Percentiles rank a stretch among this genome's conserved stretches.
These are phyloP conservation scores for Tuber indicum DNA, from an alignment of 495 filamentous ascomycete genomes.

Conservation along the genomic window DNA sequence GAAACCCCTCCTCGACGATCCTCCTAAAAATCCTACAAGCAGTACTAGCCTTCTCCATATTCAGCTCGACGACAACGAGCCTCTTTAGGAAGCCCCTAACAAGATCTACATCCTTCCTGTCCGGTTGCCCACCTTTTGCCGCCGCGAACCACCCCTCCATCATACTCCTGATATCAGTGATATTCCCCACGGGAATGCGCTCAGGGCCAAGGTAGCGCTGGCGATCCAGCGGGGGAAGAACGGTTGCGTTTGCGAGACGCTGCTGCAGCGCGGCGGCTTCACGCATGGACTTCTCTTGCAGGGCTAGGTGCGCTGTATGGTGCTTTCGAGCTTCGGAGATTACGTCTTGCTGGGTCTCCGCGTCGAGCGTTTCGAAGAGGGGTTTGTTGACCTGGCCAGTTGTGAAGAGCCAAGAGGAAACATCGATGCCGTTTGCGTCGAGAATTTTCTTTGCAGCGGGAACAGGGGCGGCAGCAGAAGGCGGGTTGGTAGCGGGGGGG, in stretches of 20 bases:
- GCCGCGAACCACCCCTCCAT: slow-evolving; percentile 19
- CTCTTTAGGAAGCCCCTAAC: slow-evolving; percentile 16
- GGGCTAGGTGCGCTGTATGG: slow-evolving; percentile 9
- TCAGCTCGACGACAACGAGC: slow-evolving; percentile 19
- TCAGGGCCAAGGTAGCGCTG: slow-evolving; percentile 8
- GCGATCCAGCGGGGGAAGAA: slow-evolving; percentile 8
- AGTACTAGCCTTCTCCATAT: slow-evolving; percentile 18
- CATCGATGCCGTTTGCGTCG: slow-evolving; percentile 28
- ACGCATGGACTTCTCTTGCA: neutral
- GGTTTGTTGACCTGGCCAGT: slow-evolving; percentile 18
- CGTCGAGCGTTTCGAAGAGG: slow-evolving; percentile 18
- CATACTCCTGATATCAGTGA: slow-evolving; percentile 17
- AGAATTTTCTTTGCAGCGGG: slow-evolving; percentile 7
- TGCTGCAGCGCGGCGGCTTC: slow-evolving; percentile 13
- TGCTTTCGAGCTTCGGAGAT: slow-evolving; percentile 18
- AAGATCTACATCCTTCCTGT: slow-evolving; percentile 16
- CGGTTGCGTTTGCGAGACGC: slow-evolving; percentile 17
- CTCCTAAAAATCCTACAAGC: slow-evolving; percentile 11
- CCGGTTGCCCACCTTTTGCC: slow-evolving; percentile 9
- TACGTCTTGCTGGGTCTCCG: slow-evolving; percentile 10
- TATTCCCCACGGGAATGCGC: slow-evolving; percentile 10
- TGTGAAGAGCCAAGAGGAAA: slow-evolving; percentile 32
- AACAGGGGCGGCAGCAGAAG: neutral
- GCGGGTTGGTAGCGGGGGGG: neutral
- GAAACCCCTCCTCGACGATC: slow-evolving; percentile 14